These are phyloP conservation scores for Tetratostichococcus sp. DNA, from an alignment of 139 green algal genomes.

Conservation along the genomic window DNA sequence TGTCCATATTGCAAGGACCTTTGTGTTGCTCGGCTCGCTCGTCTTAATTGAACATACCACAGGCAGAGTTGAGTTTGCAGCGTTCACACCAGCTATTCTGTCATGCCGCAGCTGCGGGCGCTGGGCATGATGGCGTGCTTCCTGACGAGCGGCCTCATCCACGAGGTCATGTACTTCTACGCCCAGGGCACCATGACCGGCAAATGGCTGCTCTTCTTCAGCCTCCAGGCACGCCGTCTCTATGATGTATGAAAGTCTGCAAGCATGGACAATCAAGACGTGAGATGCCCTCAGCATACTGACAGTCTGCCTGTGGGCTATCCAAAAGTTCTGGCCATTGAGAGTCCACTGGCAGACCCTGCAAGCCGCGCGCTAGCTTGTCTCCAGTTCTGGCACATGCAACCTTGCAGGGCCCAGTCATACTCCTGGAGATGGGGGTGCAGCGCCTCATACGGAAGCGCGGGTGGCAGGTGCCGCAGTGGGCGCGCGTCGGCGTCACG, in stretches of 20 bases:
- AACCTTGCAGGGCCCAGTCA: conserved; percentile 10
- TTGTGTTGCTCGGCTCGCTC: too few species aligned
- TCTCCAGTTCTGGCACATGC: too few species aligned
- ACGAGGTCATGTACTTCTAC: conserved; percentile 28
- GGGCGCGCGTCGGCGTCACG: not conserved
- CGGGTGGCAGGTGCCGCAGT: not conserved
- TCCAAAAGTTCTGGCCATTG: too few species aligned
- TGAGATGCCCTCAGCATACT: too few species aligned
- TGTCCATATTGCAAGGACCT: too few species aligned
- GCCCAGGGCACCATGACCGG: not conserved
- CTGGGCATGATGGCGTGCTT: conserved; percentile 23
- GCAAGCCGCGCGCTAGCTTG: too few species aligned
- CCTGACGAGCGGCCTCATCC: conserved; percentile 28
- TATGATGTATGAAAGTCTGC: too few species aligned
- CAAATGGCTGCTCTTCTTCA: conserved; percentile 20
- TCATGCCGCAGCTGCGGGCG: not conserved
- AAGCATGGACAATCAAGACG: too few species aligned
- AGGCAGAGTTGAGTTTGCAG: too few species aligned
- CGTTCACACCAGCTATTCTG: too few species aligned
- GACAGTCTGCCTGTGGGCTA: too few species aligned
- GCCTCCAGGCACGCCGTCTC: not conserved
- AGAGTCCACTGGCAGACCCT: too few species aligned
- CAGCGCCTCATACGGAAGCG: not conserved
- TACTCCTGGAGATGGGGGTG: not conserved
- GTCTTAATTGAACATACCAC: not conserved